A percentile compares a stretch with the other conserved stretches of the same genome.
Evolutionary conservation across 2,329 filamentous ascomycete genomes (phyloP).

Genomic region (Venturia carpophila): DNA sequence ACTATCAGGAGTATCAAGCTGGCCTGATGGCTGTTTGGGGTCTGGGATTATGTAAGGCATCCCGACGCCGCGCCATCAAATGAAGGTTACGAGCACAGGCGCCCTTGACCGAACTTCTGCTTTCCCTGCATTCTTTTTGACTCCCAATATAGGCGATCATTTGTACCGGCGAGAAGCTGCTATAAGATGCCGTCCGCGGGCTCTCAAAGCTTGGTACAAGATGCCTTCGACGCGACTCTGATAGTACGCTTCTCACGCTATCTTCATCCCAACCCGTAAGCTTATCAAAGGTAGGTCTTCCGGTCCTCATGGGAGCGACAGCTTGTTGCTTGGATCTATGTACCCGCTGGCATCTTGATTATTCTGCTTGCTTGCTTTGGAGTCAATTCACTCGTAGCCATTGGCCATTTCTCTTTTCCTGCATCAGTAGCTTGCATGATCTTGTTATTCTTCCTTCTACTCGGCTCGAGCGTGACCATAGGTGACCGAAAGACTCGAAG

Average conservation of each 20-base stretch:
- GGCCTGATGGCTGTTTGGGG: not conserved
- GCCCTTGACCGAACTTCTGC: no score
- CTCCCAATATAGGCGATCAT: not conserved
- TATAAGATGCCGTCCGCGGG: not conserved
- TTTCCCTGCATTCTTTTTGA: not conserved
- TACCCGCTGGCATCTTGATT: conserved; percentile 38
- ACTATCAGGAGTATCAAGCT: not conserved
- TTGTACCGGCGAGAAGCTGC: not conserved
- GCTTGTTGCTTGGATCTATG: conserved; percentile 41
- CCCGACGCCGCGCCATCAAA: no score
- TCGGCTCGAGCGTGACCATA: conserved; percentile 41
- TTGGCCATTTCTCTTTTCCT: conserved; percentile 48
- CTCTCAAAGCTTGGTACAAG: conserved; percentile 5
- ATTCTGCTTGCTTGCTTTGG: conserved; percentile 37
- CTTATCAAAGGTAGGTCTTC: conserved; percentile 19
- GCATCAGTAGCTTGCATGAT: conserved; percentile 53
- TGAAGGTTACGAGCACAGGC: no score
- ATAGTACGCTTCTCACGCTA: conserved; percentile 14
- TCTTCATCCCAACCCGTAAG: not conserved
- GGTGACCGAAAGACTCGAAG: conserved; percentile 43
- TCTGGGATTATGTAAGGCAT: no score
- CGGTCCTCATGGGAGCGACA: conserved; percentile 24
- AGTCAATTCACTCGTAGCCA: conserved; percentile 34
- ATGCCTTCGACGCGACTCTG: conserved; percentile 16
- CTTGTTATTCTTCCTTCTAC: conserved; percentile 44